These are phyloP conservation scores for Biscogniauxia sp. DNA, from an alignment of 2,329 filamentous ascomycete genomes.

Conservation along the genomic window DNA sequence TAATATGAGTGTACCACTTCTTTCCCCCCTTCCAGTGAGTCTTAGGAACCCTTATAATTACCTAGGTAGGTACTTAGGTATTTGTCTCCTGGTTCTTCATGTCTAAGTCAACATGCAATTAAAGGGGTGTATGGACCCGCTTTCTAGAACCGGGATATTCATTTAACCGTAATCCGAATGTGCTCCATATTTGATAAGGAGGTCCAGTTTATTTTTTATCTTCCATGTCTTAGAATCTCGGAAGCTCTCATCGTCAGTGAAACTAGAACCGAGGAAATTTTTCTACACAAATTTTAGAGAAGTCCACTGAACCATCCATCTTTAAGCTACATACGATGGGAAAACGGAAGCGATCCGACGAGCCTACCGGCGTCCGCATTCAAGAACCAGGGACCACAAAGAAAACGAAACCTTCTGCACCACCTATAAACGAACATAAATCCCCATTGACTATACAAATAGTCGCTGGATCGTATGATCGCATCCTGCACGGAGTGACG, in stretches of 20 bases:
- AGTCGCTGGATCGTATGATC: slow-evolving; percentile 89
- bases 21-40: no score
- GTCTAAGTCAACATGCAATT: no score
- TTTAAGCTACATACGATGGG: slow-evolving; percentile 35
- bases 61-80: no score
- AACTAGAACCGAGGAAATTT: slow-evolving; percentile 4
- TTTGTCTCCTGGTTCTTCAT: no score
- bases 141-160: neutral
- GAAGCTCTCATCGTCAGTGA: neutral
- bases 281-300: slow-evolving; percentile 6
- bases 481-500: slow-evolving; percentile 84
- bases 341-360: slow-evolving; percentile 49
- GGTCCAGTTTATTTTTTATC: neutral
- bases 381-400: slow-evolving; percentile 17
- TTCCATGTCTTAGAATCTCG: neutral
- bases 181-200: neutral
- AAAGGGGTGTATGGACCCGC: neutral
- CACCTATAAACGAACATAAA: slow-evolving; percentile 22
- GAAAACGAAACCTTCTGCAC: slow-evolving; percentile 26
- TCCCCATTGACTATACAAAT: slow-evolving; percentile 71
- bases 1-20: neutral
- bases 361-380: slow-evolving; percentile 8
- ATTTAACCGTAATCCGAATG: neutral
- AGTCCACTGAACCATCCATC: neutral
- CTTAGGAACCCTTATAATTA: no score